phyloP scores from a whole-genome alignment of 2,329 filamentous ascomycete genomes.

The Xylariaceae sp. region DNA sequence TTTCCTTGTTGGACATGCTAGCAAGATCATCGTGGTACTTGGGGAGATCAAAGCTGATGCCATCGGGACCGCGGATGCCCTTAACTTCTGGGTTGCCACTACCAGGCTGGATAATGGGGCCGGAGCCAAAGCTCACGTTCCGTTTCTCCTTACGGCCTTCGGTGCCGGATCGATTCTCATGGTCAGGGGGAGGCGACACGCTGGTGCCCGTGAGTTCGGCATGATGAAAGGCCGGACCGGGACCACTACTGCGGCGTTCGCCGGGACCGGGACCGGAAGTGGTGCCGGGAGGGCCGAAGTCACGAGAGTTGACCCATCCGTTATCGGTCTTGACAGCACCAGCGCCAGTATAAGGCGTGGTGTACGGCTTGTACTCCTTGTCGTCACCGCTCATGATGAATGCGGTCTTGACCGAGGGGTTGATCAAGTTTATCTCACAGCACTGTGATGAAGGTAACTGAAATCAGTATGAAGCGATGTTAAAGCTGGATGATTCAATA shows the following conservation, averaged over 20 bases:
- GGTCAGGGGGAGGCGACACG: constrained; percentile 5
- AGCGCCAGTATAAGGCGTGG: constrained; percentile 27
- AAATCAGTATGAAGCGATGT: no score
- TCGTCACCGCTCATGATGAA: constrained; percentile 7
- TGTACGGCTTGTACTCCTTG: constrained; percentile 26
- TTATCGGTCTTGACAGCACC: constrained; percentile 21
- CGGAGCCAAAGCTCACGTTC: constrained; percentile 11
- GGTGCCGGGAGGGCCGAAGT: constrained; percentile 16
- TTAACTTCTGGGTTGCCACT: constrained; percentile 38
- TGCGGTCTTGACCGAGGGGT: not conserved
- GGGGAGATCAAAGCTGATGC: constrained; percentile 17
- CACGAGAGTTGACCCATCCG: constrained; percentile 21
- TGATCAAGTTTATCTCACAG: not conserved
- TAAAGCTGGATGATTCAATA: not conserved
- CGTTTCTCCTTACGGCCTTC: not conserved
- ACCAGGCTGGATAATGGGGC: constrained; percentile 41
- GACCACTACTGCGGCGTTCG: constrained; percentile 11
- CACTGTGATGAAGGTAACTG: no score
- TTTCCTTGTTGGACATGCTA: constrained; percentile 12
- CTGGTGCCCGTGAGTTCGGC: constrained; percentile 12
- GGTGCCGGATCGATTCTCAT: not conserved
- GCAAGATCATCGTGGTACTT: constrained; percentile 12
- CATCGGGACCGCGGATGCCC: constrained; percentile 34
- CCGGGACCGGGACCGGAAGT: constrained; percentile 14
- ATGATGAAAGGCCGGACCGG: constrained; percentile 16